These are phyloP conservation scores for Dothideomycetes sp. DNA, from an alignment of 2,329 filamentous ascomycete species.

Conservation along the genomic window DNA sequence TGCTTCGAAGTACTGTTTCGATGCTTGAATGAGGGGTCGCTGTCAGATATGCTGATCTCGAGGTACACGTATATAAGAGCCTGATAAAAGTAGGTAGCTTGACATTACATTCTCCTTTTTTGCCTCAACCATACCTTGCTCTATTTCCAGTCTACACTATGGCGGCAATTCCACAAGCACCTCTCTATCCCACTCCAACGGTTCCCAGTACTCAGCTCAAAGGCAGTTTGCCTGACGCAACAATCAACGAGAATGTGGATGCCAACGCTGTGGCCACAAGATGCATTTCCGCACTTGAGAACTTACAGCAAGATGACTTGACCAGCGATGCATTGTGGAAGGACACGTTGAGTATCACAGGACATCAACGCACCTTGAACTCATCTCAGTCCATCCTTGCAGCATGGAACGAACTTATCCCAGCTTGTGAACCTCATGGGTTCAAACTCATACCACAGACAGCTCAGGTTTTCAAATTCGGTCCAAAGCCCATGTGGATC, in stretches of 20 bases:
- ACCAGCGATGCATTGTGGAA: constrained; percentile 35
- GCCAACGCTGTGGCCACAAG: constrained; percentile 3
- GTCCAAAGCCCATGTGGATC: constrained; percentile 18
- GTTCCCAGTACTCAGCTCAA: constrained; percentile 9
- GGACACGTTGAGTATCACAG: constrained; percentile 49
- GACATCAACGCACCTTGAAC: constrained; percentile 48
- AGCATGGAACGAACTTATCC: constrained; percentile 28
- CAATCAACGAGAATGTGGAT: constrained; percentile 9
- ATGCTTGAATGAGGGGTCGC: too few species aligned
- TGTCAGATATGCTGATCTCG: too few species aligned
- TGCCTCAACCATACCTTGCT: too few species aligned
- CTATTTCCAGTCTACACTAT: too few species aligned
- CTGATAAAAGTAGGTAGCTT: too few species aligned
- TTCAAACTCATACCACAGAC: constrained; percentile 13
- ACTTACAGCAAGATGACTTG: constrained; percentile 10
- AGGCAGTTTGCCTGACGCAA: constrained; percentile 6
- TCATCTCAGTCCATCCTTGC: constrained; percentile 33
- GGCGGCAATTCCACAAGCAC: background rate
- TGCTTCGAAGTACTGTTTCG: too few species aligned
- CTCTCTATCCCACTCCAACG: constrained; percentile 2
- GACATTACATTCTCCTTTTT: too few species aligned
- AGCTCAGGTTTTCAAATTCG: constrained; percentile 20
- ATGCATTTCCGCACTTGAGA: constrained; percentile 10
- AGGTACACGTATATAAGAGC: too few species aligned
- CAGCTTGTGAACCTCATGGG: constrained; percentile 25